Conservation (phyloP, 129 eudicot species). For the sunflower (Helianthus annuus) region DNA sequence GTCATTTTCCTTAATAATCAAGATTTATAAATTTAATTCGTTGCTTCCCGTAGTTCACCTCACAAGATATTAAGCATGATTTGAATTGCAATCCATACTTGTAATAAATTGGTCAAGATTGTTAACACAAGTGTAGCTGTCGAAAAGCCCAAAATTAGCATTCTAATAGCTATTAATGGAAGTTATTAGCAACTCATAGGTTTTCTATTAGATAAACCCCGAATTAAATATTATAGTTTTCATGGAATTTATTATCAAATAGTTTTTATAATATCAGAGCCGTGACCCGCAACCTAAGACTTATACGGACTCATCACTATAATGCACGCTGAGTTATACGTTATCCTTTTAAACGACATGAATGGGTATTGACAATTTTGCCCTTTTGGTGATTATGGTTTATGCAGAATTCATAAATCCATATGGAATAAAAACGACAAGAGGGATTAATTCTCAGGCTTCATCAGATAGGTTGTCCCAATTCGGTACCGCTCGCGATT, state of each 20-base stretch:
- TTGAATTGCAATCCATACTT: neutral
- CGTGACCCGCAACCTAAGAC: neutral
- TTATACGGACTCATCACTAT: neutral
- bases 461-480: conserved; percentile 89
- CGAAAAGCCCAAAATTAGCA: neutral
- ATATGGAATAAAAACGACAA: conserved; percentile 56
- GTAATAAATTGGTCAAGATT: neutral
- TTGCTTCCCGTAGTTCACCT: neutral
- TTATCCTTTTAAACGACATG: neutral
- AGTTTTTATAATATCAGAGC: neutral
- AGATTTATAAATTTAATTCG: conserved; percentile 1
- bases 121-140: neutral
- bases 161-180: neutral
- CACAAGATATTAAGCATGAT: neutral
- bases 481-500: conserved; percentile 88
- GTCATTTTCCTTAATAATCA: too few relatives aligned
- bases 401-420: conserved; percentile 92
- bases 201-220: neutral
- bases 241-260: neutral
- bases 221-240: neutral
- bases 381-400: conserved; percentile 12
- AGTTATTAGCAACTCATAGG: neutral
- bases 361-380: conserved; percentile 17
- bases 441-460: conserved; percentile 57
- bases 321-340: neutral